phyloP scores from a whole-genome alignment of 768 basidiomycete species.

The Tricholoma sp. region DNA sequence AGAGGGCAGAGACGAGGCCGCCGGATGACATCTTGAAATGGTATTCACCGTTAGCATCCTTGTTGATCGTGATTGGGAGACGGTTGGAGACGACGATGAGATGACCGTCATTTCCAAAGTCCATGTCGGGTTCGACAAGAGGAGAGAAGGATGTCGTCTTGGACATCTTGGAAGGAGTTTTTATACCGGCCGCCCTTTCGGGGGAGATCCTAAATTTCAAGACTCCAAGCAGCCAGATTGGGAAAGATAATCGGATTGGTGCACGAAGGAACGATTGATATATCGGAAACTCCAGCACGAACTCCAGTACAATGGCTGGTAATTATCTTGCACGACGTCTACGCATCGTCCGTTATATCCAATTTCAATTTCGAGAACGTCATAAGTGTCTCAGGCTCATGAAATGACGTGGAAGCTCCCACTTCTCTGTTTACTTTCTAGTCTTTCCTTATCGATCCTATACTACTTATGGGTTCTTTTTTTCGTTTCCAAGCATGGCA shows the following conservation, averaged over 20 bases:
- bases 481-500: background rate
- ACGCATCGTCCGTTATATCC: background rate
- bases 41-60: conserved; percentile 88
- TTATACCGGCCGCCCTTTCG: conserved; percentile 5
- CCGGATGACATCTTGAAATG: conserved; percentile 99
- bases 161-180: conserved; percentile 8
- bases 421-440: background rate
- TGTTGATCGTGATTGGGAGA: conserved; percentile 92
- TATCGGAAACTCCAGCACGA: conserved; percentile 5
- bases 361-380: background rate
- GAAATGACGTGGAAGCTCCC: no score
- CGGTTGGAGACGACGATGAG: conserved; percentile 96
- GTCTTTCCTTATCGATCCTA: background rate
- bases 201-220: conserved; percentile 18
- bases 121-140: conserved; percentile 35
- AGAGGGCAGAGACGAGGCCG: conserved; percentile 94
- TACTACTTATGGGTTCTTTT: background rate
- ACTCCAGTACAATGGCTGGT: background rate
- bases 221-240: conserved; percentile 25
- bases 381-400: background rate
- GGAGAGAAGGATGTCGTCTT: conserved; percentile 24
- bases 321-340: background rate
- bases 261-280: conserved; percentile 25
- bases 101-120: conserved; percentile 49
- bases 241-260: conserved; percentile 27